Evolutionary conservation across 2,329 filamentous ascomycete species (phyloP), one percentile per base, ranked within the genome.

Genomic region (Penicillium fuscoglaucum): DNA sequence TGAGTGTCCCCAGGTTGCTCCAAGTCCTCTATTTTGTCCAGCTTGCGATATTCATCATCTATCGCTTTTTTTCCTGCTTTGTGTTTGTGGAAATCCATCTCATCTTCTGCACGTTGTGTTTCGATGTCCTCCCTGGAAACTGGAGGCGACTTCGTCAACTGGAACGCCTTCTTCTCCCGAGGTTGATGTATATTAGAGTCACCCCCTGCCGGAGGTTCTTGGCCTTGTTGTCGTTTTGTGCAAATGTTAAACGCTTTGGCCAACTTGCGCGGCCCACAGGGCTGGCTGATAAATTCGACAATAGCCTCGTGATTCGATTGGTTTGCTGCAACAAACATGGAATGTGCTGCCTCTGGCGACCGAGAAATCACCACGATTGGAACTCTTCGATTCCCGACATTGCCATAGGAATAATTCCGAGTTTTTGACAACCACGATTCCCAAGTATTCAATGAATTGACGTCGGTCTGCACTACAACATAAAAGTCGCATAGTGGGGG

Each of bases 271-370:
- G 72, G 71, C 2, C 72, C 73, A 53, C 70, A 73, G 1, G 73
- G 73, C 37, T 75, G 72, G 50, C 70, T 70, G 24, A 75, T 69
- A 15, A 73, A 71, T 53, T 74, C 72, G 17, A 73, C 41, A 17
- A 44, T n/a, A 64, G 19, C 73, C 58, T 1, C 47, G 19, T 13
- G 54, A 12, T 26, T 63, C 31, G 5, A 29, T 49, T 15, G 52
- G 52, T n/a, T 50, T 41, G 62, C 44, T 3, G 57, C 52, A 12
- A 61, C 29, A 21, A 57, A 65, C 55, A 69, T 57, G 6, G 41
- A 41, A 39, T 69, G 66, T 3, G 67, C 68, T 33, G 54, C 58
- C 41, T 63, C 58, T 1, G 67, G 68, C 3, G 64, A 63, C 4
- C 58, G 62, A 44, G 65, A 74, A 19, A 74, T 62, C 26, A 74